Evolutionary conservation across 1,139 yeast species (phyloP).

Genomic region (Debaryomyces coudertii): DNA sequence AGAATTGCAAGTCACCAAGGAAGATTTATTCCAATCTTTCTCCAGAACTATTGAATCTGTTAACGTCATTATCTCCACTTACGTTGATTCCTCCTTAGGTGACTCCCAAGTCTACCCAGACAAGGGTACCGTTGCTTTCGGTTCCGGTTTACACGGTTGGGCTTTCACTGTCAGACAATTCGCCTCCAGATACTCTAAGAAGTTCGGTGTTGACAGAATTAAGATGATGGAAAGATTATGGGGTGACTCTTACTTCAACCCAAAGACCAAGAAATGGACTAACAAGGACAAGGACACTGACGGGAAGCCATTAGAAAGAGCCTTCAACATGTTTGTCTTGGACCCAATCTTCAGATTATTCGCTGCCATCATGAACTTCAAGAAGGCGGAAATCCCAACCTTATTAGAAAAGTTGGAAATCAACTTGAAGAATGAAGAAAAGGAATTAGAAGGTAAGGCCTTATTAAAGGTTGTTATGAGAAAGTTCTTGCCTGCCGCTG

Average conservation of each 20-base stretch:
- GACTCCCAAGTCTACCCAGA: slow-evolving; percentile 99
- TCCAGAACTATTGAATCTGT: slow-evolving; percentile 99
- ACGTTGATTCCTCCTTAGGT: slow-evolving; percentile 88
- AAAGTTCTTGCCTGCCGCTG: slow-evolving; percentile 99
- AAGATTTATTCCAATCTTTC: slow-evolving; percentile 98
- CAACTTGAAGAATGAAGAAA: slow-evolving; percentile 87
- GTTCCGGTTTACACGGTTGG: slow-evolving; percentile 99
- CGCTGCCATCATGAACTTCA: slow-evolving; percentile 55
- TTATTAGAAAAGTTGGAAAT: slow-evolving; percentile 93
- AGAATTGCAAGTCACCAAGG: slow-evolving; percentile 98
- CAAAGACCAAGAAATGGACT: slow-evolving; percentile 99
- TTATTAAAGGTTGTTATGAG: slow-evolving; percentile 98
- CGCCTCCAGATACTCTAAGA: slow-evolving; percentile 97
- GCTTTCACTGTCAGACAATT: slow-evolving; percentile 99
- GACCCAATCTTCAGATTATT: slow-evolving; percentile 95
- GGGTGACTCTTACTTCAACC: slow-evolving; percentile 99
- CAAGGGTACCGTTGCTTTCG: slow-evolving; percentile 98
- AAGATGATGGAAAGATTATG: slow-evolving; percentile 99
- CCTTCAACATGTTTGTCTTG: slow-evolving; percentile 98
- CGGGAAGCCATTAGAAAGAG: slow-evolving; percentile 96
- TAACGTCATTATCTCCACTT: slow-evolving; percentile 96
- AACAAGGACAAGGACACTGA: slow-evolving; percentile 95
- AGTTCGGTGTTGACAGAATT: slow-evolving; percentile 97
- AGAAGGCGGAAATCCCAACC: slow-evolving; percentile 90
- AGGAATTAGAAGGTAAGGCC: slow-evolving; percentile 98